Evolutionary conservation across 352 stramenopile species (phyloP).

Genomic region (Phytophthora melonis): DNA sequence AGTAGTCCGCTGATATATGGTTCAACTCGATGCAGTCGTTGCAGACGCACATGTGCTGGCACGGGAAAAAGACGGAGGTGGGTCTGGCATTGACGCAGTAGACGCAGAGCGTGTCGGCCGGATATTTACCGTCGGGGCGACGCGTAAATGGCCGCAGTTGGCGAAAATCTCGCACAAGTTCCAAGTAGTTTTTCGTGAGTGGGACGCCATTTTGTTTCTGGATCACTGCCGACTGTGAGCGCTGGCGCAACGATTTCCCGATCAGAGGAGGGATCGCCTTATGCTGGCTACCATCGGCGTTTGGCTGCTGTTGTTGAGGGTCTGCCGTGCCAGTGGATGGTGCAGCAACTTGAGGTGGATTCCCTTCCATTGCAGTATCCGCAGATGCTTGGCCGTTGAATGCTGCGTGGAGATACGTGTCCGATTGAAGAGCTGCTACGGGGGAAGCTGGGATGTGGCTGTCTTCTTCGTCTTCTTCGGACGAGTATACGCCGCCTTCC

Average conservation of each 20-base stretch:
- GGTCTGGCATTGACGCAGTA: conserved; percentile 49
- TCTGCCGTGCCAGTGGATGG: not conserved
- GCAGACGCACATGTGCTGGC: conserved; percentile 76
- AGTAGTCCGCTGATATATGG: conserved; percentile 45
- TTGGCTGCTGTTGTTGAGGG: not conserved
- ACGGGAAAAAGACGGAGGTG: conserved; percentile 41
- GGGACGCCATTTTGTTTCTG: conserved; percentile 20
- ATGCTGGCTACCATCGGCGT: not conserved
- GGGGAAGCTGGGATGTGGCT: not conserved
- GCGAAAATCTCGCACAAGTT: conserved; percentile 60
- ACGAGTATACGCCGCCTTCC: conserved; percentile 10
- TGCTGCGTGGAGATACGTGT: conserved; percentile 24
- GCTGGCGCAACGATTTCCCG: conserved; percentile 19
- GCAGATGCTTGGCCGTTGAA: conserved; percentile 12
- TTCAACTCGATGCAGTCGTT: conserved; percentile 57
- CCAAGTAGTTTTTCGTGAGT: conserved; percentile 68
- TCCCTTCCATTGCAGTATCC: not conserved
- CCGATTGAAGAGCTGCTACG: not conserved
- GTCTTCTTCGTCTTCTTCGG: conserved; percentile 7
- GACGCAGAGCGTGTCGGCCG: conserved; percentile 47
- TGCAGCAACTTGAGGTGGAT: not conserved
- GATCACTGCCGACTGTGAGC: conserved; percentile 27
- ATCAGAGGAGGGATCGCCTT: conserved; percentile 8
- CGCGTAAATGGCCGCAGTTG: conserved; percentile 63
- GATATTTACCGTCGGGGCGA: conserved; percentile 54